Evolutionary conservation across 192 early-diverging fungal genomes (phyloP).

Genomic region (Chytriomyces sp.): DNA sequence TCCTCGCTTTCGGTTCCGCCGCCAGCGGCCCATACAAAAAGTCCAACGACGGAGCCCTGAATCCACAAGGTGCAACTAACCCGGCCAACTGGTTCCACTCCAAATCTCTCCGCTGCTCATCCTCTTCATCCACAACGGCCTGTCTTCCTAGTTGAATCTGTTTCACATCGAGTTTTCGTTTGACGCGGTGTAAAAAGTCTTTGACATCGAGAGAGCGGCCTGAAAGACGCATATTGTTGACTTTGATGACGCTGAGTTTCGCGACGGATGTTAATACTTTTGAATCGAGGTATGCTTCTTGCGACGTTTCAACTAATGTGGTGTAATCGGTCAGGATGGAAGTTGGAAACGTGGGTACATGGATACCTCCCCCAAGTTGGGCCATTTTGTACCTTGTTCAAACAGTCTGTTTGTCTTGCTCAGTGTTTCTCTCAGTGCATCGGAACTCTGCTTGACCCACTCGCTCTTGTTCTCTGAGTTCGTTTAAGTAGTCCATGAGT

Average conservation of each 20-base stretch:
- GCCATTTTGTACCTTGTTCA: slow-evolving; percentile 26
- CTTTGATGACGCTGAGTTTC: slow-evolving; percentile 76
- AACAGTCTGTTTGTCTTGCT: slow-evolving; percentile 19
- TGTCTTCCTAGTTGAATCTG: slow-evolving; percentile 3
- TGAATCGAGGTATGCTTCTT: slow-evolving; percentile 92
- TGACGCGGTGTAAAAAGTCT: slow-evolving; percentile 74
- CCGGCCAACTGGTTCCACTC: slow-evolving; percentile 70
- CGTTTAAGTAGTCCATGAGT: neutral
- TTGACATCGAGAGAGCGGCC: slow-evolving; percentile 75
- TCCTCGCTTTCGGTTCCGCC: slow-evolving; percentile 59
- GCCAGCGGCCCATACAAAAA: slow-evolving; percentile 84
- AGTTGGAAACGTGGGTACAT: no score
- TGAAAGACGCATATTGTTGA: slow-evolving; percentile 76
- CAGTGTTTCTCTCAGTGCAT: slow-evolving; percentile 9
- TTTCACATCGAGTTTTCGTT: slow-evolving; percentile 54
- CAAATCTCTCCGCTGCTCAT: slow-evolving; percentile 36
- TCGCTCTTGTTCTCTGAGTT: slow-evolving; percentile 8
- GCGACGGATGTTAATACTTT: slow-evolving; percentile 75
- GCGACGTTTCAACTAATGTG: slow-evolving; percentile 70
- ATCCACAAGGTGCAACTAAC: slow-evolving; percentile 57
- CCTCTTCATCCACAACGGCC: slow-evolving; percentile 55
- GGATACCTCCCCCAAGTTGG: no score
- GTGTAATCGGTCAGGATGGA: neutral
- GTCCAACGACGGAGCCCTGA: slow-evolving; percentile 68
- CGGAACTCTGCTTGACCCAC: slow-evolving; percentile 18